A percentile compares a stretch with the other conserved stretches of the same genome.
Conservation (phyloP, 139 green algal species). For the Coccomyxa sp. region DNA sequence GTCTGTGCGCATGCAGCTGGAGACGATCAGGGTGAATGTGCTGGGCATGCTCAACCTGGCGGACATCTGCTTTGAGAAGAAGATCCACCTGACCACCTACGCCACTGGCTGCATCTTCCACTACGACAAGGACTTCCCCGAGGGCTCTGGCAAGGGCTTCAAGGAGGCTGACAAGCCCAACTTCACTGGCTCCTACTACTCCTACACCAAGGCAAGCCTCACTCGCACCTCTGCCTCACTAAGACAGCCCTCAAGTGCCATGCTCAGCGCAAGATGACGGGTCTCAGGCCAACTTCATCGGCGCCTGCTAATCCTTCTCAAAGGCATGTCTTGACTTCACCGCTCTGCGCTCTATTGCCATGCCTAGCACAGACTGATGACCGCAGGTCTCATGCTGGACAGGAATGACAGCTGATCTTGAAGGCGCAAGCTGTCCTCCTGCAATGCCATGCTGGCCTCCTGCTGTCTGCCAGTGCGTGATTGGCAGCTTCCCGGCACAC, state of each 20-base stretch:
- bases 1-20: no score
- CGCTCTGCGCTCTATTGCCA: no score
- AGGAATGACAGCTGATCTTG: no score
- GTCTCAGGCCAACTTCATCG: no score
- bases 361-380: no score
- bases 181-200: slow-evolving; percentile 98
- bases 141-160: slow-evolving; percentile 84
- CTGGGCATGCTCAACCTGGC: slow-evolving; percentile 91
- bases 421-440: no score
- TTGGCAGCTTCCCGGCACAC: no score
- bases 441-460: no score
- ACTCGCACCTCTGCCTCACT: neutral
- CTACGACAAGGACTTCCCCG: slow-evolving; percentile 86
- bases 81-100: slow-evolving; percentile 94
- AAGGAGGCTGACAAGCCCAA: slow-evolving; percentile 91
- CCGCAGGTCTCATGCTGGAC: no score
- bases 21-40: slow-evolving; percentile 93
- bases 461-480: no score
- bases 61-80: slow-evolving; percentile 58
- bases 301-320: neutral
- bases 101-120: slow-evolving; percentile 98
- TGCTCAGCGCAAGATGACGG: no score
- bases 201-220: slow-evolving; percentile 76
- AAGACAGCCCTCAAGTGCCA: neutral
- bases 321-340: no score